A percentile compares a stretch with the other conserved stretches of the same genome.
Evolutionary conservation across 1,284 basidiomycete species (phyloP).

Genomic region (Xanthoconium separans): DNA sequence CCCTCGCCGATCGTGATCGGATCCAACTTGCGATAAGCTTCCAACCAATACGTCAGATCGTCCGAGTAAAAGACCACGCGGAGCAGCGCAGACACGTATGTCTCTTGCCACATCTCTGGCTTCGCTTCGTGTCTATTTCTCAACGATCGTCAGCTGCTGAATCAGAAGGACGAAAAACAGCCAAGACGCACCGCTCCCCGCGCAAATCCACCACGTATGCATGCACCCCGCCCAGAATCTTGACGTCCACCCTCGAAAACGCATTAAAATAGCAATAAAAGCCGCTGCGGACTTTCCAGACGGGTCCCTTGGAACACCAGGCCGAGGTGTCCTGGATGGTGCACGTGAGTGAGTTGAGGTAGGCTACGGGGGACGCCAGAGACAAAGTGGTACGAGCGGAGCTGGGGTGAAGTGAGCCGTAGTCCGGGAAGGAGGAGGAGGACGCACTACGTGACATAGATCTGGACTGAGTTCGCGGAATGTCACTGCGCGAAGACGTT

Average conservation of each 20-base stretch:
- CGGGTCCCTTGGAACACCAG: constrained; percentile 87
- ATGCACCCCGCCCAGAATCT: constrained; percentile 96
- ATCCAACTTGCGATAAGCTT: constrained; percentile 94
- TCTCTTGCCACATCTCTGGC: constrained; percentile 94
- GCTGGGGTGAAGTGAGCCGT: constrained; percentile 39
- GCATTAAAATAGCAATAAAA: constrained; percentile 99
- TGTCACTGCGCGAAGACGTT: constrained; percentile 55
- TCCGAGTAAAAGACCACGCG: constrained; percentile 94
- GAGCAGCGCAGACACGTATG: constrained; percentile 91
- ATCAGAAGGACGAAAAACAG: too few species aligned
- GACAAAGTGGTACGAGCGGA: constrained; percentile 87
- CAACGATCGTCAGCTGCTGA: not conserved
- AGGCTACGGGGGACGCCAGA: constrained; percentile 95
- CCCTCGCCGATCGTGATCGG: constrained; percentile 90
- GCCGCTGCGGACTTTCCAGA: constrained; percentile 94
- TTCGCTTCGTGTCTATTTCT: constrained; percentile 82
- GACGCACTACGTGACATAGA: constrained; percentile 89
- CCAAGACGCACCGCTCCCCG: constrained; percentile 75
- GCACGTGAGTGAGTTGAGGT: constrained; percentile 97
- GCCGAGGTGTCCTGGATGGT: constrained; percentile 88
- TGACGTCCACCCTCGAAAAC: constrained; percentile 96
- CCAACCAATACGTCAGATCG: constrained; percentile 88
- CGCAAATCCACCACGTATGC: constrained; percentile 94
- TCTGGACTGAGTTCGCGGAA: constrained; percentile 98
- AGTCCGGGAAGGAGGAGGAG: too few species aligned